A percentile compares a stretch with the other conserved stretches of the same genome.
phyloP scores from a whole-genome alignment of 2,329 filamentous ascomycete species.

The Aspergillus floridensis region DNA sequence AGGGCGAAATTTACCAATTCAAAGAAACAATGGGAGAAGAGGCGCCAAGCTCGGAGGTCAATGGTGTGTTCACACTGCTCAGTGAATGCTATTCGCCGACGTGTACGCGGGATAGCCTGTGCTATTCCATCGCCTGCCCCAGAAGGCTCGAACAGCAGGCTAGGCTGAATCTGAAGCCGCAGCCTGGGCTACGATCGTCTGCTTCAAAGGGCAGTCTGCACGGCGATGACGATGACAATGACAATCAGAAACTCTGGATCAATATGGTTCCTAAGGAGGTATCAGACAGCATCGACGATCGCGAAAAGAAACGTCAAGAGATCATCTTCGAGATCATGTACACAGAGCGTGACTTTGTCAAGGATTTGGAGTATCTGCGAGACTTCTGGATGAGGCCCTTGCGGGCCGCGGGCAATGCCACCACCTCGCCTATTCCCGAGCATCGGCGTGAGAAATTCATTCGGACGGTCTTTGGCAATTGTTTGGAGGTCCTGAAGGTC shows the following conservation, averaged over 20 bases:
- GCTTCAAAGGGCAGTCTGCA: slow-evolving; percentile 71
- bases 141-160: slow-evolving; percentile 92
- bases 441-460: slow-evolving; percentile 87
- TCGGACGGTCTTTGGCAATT: slow-evolving; percentile 91
- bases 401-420: slow-evolving; percentile 63
- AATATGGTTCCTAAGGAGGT: slow-evolving; percentile 96
- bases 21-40: slow-evolving; percentile 83
- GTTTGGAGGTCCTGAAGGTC: slow-evolving; percentile 88
- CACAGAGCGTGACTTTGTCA: slow-evolving; percentile 97
- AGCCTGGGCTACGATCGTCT: slow-evolving; percentile 75
- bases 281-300: slow-evolving; percentile 82
- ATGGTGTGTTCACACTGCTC: slow-evolving; percentile 92
- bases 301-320: slow-evolving; percentile 95
- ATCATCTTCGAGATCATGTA: slow-evolving; percentile 99
- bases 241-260: slow-evolving; percentile 99
- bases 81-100: slow-evolving; percentile 98
- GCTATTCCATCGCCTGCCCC: slow-evolving; percentile 97
- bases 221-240: slow-evolving; percentile 76
- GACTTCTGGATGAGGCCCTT: slow-evolving; percentile 98
- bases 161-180: slow-evolving; percentile 86
- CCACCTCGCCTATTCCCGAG: slow-evolving; percentile 80
- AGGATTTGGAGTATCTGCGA: slow-evolving; percentile 93
- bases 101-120: slow-evolving; percentile 90
- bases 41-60: slow-evolving; percentile 68
- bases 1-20: slow-evolving; percentile 94